These are phyloP conservation scores for Salvia miltiorrhiza DNA, from an alignment of 257 asterid genomes.

Conservation along the genomic window DNA sequence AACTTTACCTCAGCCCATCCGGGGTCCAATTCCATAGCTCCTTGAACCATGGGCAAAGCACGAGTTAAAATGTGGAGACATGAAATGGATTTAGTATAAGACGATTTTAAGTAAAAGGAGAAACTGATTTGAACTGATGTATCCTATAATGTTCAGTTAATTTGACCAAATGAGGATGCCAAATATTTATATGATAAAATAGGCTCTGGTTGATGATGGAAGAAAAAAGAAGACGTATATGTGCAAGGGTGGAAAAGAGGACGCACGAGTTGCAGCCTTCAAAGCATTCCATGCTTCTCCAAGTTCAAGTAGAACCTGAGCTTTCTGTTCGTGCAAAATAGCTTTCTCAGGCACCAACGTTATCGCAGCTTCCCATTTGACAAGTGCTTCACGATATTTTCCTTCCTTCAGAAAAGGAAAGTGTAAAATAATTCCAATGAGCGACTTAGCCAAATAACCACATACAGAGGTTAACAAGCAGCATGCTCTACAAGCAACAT, in stretches of 20 bases:
- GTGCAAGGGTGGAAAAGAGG: slow-evolving; percentile 8
- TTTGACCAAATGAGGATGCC: not conserved
- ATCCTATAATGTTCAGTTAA: not conserved
- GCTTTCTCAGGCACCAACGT: slow-evolving; percentile 68
- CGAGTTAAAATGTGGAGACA: slow-evolving; percentile 11
- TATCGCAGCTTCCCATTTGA: slow-evolving; percentile 87
- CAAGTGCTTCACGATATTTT: slow-evolving; percentile 74
- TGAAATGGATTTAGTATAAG: not conserved
- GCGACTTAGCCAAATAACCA: not conserved
- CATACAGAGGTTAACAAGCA: not conserved
- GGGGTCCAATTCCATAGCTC: slow-evolving; percentile 88
- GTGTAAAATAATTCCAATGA: not conserved
- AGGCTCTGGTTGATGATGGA: not conserved
- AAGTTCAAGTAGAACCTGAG: slow-evolving; percentile 86
- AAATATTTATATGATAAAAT: not conserved
- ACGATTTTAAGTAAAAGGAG: not conserved
- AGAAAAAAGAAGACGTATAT: not conserved
- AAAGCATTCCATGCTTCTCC: slow-evolving; percentile 86
- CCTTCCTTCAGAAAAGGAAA: slow-evolving; percentile 52
- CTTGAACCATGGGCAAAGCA: slow-evolving; percentile 34
- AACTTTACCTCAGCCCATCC: slow-evolving; percentile 78
- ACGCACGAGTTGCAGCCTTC: slow-evolving; percentile 80
- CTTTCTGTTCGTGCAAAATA: slow-evolving; percentile 79
- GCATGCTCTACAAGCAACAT: not conserved
- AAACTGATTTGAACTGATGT: not conserved